These are phyloP conservation scores for Gossypium australe DNA, from an alignment of 345 rosid species.

Conservation along the genomic window DNA sequence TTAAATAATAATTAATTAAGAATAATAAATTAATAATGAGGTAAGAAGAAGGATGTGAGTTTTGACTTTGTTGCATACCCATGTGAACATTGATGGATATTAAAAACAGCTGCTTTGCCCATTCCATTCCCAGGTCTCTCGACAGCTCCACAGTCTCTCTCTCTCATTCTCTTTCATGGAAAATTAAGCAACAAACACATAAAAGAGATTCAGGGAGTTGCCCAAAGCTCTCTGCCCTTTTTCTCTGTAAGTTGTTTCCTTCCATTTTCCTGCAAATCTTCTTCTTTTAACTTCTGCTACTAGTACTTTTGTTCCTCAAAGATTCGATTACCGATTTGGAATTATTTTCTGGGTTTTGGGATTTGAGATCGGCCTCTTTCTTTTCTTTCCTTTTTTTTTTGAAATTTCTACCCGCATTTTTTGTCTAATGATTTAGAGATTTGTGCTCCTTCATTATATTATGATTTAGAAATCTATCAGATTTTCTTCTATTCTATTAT, in stretches of 20 bases:
- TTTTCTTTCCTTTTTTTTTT: no score
- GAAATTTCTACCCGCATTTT: no score
- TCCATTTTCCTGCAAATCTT: not conserved
- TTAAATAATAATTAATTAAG: not conserved
- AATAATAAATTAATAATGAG: no score
- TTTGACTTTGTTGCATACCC: conserved; percentile 4
- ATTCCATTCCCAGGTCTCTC: not conserved
- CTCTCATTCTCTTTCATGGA: not conserved
- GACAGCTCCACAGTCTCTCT: not conserved
- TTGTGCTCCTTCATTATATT: not conserved
- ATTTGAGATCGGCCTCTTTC: not conserved
- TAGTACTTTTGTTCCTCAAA: not conserved
- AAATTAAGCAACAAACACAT: not conserved
- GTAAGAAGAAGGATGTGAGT: not conserved
- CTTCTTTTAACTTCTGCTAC: not conserved
- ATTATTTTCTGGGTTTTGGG: not conserved
- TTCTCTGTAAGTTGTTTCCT: not conserved
- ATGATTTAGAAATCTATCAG: not conserved
- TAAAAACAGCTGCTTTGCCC: not conserved
- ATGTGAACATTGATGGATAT: not conserved
- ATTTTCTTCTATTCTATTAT: not conserved
- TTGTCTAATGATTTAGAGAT: not conserved
- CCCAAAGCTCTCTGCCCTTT: not conserved
- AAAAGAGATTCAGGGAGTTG: not conserved
- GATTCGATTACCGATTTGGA: not conserved